Conservation (phyloP, 2,329 filamentous ascomycete species). For the Boeremia exigua region DNA sequence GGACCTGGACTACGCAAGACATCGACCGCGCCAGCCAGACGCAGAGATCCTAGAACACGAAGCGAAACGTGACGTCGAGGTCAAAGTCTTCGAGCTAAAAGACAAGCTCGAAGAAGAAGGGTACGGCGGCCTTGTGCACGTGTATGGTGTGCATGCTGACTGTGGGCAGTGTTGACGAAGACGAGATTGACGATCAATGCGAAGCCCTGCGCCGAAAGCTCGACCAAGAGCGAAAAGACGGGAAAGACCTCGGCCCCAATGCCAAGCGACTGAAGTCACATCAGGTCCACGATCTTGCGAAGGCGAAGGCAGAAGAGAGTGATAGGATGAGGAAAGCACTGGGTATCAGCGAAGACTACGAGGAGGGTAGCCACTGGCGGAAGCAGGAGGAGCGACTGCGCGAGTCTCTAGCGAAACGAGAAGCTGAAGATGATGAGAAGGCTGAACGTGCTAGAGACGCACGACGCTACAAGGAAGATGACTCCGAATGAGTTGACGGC, state of each 20-base stretch:
- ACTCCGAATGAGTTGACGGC: slow-evolving; percentile 32
- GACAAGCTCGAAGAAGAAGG: slow-evolving; percentile 92
- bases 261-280: slow-evolving; percentile 78
- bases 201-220: slow-evolving; percentile 70
- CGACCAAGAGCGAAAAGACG: slow-evolving; percentile 51
- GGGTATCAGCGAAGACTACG: slow-evolving; percentile 83
- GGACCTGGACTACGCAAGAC: slow-evolving; percentile 71
- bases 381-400: slow-evolving; percentile 75
- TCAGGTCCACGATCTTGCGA: slow-evolving; percentile 94
- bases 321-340: slow-evolving; percentile 85
- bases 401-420: slow-evolving; percentile 51
- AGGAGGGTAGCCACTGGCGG: slow-evolving; percentile 86
- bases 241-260: slow-evolving; percentile 44
- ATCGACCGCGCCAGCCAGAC: slow-evolving; percentile 84
- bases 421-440: slow-evolving; percentile 43
- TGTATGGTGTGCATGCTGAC: slow-evolving; percentile 18
- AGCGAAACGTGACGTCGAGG: slow-evolving; percentile 86
- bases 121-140: slow-evolving; percentile 53
- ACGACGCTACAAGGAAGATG: slow-evolving; percentile 33
- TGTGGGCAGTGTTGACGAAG: slow-evolving; percentile 72
- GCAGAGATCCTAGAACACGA: slow-evolving; percentile 94
- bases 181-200: slow-evolving; percentile 84
- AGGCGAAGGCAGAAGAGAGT: slow-evolving; percentile 95
- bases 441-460: slow-evolving; percentile 32
- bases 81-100: slow-evolving; percentile 88